Base-by-base conservation (phyloP, 495 filamentous ascomycete species). In the Filosporella fistucella region DNA sequence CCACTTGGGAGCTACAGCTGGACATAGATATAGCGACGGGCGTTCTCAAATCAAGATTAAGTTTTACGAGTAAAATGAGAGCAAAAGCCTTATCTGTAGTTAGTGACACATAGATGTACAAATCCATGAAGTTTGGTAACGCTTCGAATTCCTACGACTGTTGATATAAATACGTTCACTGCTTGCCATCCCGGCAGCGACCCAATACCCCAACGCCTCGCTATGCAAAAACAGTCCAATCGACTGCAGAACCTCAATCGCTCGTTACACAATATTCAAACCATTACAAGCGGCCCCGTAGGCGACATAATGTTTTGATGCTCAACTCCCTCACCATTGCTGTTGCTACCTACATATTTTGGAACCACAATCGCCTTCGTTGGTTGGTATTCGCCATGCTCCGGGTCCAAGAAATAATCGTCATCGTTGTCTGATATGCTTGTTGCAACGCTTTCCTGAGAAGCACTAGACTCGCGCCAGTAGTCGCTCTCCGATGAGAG, bases 351-450 rank as follows among this genome's bases (percentile, higher is more conserved):
- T 14, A 57, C 29, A 26, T 52, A 54, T 9, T 24, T 39, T 14
- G 49, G 38, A 16, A 60, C 50, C 17, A 49, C 23, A 37, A 60
- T 57, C 17, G 54, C 36, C 22, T 54, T 41, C 18, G 54, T 33
- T 33, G 49, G 56, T 11, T 47, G 12, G 29, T 59, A 59, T 1
- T 44, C 22, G 8, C 20, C 9, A 13, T 34, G 39, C 9, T 49
- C 40, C 2, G 39, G 16, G 9, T 47, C 42, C 10, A 11, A n/a
- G 6, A 38, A 11, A 13, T 54, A 32, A 0, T 54, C 57, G 8
- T 57, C 54, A n/a, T 53, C 49, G n/a, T 34, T 40, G 8, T 55
- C 54, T 8, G 57, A 57, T 10, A 54, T 34, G 11, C 42, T 54
- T 4, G 53, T 56, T 18, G 52, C 40, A 22, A 41, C 46, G 47